These are phyloP conservation scores for Colletotrichum aenigma DNA, from an alignment of 2,329 filamentous ascomycete genomes.

Conservation along the genomic window DNA sequence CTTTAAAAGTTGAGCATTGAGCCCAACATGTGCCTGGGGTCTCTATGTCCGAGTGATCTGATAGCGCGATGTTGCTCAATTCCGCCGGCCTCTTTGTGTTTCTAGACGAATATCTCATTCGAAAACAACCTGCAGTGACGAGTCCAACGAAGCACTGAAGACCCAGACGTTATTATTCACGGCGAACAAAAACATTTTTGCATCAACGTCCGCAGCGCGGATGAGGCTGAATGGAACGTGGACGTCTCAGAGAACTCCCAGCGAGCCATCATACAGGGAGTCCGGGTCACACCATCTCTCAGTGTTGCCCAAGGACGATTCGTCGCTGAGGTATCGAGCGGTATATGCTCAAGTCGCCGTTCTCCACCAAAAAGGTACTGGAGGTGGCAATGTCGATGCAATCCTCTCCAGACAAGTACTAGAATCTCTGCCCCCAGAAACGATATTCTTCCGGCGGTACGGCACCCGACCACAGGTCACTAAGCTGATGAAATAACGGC, in stretches of 20 bases:
- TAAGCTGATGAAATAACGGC: background rate
- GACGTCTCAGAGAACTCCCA: background rate
- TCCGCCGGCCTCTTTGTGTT: background rate
- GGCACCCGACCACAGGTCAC: background rate
- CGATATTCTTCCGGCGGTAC: background rate
- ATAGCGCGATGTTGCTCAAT: background rate
- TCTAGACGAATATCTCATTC: background rate
- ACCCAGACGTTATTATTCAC: background rate
- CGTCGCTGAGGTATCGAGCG: background rate
- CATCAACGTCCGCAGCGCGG: background rate
- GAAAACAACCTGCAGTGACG: background rate
- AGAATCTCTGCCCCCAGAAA: background rate
- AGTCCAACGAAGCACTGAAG: background rate
- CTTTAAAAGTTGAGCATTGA: background rate
- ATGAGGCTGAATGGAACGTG: background rate
- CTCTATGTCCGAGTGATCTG: background rate
- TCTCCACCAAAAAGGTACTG: background rate
- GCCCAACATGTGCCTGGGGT: background rate
- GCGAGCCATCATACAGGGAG: background rate
- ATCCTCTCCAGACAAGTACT: background rate
- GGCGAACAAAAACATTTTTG: background rate
- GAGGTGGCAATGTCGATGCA: background rate
- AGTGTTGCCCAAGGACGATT: background rate
- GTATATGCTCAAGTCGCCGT: background rate
- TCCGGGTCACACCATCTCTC: background rate